Base-by-base conservation (phyloP, 208 protist genomes). In the Herpetomonas tarakana region DNA sequence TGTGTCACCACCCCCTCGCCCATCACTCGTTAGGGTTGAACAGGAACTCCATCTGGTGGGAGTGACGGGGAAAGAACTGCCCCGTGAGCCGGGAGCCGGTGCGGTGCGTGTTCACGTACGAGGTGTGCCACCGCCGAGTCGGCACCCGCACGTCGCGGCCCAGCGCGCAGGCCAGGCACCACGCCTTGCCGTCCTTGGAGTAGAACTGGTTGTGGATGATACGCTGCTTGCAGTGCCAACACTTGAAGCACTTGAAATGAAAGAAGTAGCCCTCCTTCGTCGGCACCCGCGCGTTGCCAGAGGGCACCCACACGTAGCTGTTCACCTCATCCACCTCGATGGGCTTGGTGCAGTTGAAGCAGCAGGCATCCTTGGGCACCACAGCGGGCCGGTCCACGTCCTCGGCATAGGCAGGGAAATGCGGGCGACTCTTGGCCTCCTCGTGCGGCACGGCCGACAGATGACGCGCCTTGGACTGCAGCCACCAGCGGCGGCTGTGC, bases 151-250 rank as follows among this genome's bases (percentile, higher is more conserved):
- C 65, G 19, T 96, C 84, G n/a, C 84, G 73, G 7, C 89, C 89
- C 19, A 96, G 71, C 24, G 89, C 86, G 59, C 89, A 96, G 3
- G 82, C 24, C 19, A 96, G 60, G 54, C 89, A 96, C 84, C 80
- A 92, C 65, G 89, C 89, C 18, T 65, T 70, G 14, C 78, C 80
- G 58, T 93, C 86, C 76, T 93, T 91, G 7, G 86, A 92, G 74
- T 91, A 93, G 61, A 96, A 96, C 60, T 93, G 79, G 58, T 96
- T 96, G 78, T 96, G 86, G 31, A 91, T 81, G 22, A 96, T 80
- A 28, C 89, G 78, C 55, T 83, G 78, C 68, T 88, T 88, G 69
- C 89, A 96, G 51, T 82, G 72, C 75, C 78, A 85, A 56, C 89
- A 96, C 68, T 96, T 96, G 77, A 96, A 96, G 77, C 89, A 96